Evolutionary conservation across 2,329 filamentous ascomycete genomes (phyloP).

Genomic region (Fusarium tricinctum): DNA sequence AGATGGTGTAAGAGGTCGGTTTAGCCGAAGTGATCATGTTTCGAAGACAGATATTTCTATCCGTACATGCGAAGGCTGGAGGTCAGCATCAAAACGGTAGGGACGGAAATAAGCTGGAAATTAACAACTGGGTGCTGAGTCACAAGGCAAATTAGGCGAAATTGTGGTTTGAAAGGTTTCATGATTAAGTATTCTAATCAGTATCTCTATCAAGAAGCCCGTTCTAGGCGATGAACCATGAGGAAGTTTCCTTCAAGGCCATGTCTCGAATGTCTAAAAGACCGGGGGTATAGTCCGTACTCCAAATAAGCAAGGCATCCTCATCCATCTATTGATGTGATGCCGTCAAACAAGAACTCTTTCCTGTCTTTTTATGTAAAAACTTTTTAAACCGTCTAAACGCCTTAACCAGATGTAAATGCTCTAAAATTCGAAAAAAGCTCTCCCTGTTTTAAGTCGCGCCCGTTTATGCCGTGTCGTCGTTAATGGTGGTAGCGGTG

Average conservation of each 20-base stretch:
- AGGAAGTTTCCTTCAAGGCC: conserved; percentile 29
- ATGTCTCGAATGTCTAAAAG: conserved; percentile 50
- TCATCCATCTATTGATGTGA: background rate
- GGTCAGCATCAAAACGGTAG: background rate
- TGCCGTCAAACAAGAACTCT: conserved; percentile 14
- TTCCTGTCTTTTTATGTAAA: conserved; percentile 32
- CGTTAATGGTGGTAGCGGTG: conserved; percentile 41
- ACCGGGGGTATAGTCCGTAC: conserved; percentile 52
- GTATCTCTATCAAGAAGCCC: conserved; percentile 49
- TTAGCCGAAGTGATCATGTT: conserved; percentile 15
- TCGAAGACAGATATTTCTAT: background rate
- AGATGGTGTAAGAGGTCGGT: conserved; percentile 22
- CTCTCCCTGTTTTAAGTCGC: conserved; percentile 38
- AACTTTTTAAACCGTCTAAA: conserved; percentile 45
- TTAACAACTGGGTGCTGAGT: background rate
- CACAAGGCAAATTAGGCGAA: background rate
- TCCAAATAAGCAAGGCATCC: conserved; percentile 40
- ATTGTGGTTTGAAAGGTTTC: conserved; percentile 26
- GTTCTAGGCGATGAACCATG: conserved; percentile 47
- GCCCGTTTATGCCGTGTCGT: conserved; percentile 47
- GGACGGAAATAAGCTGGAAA: background rate
- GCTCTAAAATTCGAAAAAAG: conserved; percentile 46
- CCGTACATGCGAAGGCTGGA: background rate
- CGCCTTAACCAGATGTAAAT: conserved; percentile 31
- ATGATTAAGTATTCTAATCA: conserved; percentile 46